phyloP scores from a whole-genome alignment of 192 early-diverging fungal genomes.

The Coemansia sp. region DNA sequence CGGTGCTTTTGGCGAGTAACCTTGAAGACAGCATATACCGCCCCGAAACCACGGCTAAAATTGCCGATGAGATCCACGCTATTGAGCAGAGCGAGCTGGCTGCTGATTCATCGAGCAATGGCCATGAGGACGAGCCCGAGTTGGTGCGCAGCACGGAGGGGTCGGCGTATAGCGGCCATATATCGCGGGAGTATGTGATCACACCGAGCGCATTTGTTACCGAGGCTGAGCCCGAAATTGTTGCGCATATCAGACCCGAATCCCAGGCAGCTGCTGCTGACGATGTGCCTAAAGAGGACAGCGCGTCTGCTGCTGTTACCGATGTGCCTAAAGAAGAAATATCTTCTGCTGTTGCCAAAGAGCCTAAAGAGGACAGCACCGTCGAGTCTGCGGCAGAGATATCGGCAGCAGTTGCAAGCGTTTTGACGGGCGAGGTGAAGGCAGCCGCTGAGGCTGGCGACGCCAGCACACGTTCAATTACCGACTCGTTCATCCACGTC shows the following conservation, averaged over 20 bases:
- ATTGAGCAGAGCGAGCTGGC: slow-evolving; percentile 12
- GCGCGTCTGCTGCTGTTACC: not conserved
- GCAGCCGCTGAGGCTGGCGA: not conserved
- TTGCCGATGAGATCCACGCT: slow-evolving; percentile 26
- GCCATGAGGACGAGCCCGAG: slow-evolving; percentile 4
- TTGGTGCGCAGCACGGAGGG: not conserved
- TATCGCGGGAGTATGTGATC: slow-evolving; percentile 19
- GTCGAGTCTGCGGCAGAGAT: not conserved
- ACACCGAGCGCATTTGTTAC: slow-evolving; percentile 35
- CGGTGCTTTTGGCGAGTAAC: slow-evolving; percentile 41
- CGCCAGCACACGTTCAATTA: slow-evolving; percentile 1
- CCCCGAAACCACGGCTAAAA: not conserved
- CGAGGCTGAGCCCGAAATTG: slow-evolving; percentile 4
- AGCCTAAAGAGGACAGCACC: not conserved
- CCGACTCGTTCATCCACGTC: slow-evolving; percentile 40
- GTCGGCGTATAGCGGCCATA: not conserved
- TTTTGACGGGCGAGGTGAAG: too few relatives aligned
- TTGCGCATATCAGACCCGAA: slow-evolving; percentile 16
- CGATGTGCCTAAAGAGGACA: not conserved
- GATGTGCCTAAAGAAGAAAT: not conserved
- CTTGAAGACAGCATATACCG: slow-evolving; percentile 45
- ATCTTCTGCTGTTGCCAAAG: not conserved
- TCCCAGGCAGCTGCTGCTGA: slow-evolving; percentile 2
- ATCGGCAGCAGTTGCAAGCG: too few relatives aligned
- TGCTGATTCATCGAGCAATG: not conserved